Conservation (phyloP, 768 basidiomycete genomes). For the Serendipita sp. region DNA sequence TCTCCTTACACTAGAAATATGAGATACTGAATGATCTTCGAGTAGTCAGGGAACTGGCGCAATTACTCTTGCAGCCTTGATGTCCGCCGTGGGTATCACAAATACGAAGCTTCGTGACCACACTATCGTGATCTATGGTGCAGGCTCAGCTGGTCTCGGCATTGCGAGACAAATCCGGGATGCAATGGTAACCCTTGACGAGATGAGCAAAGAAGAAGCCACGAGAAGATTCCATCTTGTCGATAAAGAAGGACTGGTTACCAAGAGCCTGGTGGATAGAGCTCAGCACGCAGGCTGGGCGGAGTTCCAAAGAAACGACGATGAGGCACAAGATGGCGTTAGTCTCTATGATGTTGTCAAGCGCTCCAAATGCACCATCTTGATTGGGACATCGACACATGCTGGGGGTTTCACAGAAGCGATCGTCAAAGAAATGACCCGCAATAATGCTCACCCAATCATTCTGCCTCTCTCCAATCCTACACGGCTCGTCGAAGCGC, state of each 20-base stretch:
- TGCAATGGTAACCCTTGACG: constrained; percentile 33
- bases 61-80: constrained; percentile 52
- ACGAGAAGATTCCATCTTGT: constrained; percentile 55
- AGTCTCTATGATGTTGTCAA: constrained; percentile 53
- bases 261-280: constrained; percentile 28
- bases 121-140: constrained; percentile 62
- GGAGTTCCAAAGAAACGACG: constrained; percentile 42
- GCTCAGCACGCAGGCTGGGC: constrained; percentile 30
- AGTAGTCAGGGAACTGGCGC: constrained; percentile 60
- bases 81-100: constrained; percentile 54
- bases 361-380: constrained; percentile 58
- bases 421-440: constrained; percentile 51
- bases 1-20: constrained; percentile 4
- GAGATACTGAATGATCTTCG: neutral
- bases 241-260: constrained; percentile 51
- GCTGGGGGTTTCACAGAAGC: constrained; percentile 66
- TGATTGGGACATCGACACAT: constrained; percentile 74
- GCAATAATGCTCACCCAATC: constrained; percentile 55
- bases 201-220: constrained; percentile 39
- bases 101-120: constrained; percentile 53
- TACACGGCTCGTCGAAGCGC: constrained; percentile 56
- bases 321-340: constrained; percentile 32
- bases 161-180: constrained; percentile 63
- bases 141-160: constrained; percentile 70
- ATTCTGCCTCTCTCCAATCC: constrained; percentile 80